Percentiles rank a stretch among this genome's conserved stretches.
Conservation (phyloP, 805 yeast genomes). For the Candida andamanensis region DNA sequence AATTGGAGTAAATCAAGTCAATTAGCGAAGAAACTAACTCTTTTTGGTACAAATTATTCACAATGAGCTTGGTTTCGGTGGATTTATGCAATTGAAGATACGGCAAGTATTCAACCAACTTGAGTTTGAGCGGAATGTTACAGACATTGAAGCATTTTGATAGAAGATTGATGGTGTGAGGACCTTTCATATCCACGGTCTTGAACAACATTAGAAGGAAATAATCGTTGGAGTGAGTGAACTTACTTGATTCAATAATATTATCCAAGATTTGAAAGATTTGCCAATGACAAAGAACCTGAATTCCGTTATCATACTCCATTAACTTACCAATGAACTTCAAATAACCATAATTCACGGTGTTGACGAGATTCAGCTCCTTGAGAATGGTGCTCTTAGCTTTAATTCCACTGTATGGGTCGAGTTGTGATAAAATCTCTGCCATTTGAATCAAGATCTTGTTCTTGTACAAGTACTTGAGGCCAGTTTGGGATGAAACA, state of each 20-base stretch:
- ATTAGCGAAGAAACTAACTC: slow-evolving; percentile 5
- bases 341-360: slow-evolving; percentile 74
- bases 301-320: slow-evolving; percentile 54
- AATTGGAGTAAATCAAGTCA: not conserved
- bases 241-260: slow-evolving; percentile 47
- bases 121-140: slow-evolving; percentile 43
- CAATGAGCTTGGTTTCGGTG: slow-evolving; percentile 3
- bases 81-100: slow-evolving; percentile 3
- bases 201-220: slow-evolving; percentile 54
- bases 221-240: slow-evolving; percentile 37
- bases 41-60: slow-evolving; percentile 8
- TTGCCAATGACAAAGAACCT: slow-evolving; percentile 74
- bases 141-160: slow-evolving; percentile 62
- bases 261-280: slow-evolving; percentile 77
- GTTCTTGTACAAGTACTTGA: slow-evolving; percentile 58
- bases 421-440: slow-evolving; percentile 81
- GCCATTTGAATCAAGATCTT: slow-evolving; percentile 85
- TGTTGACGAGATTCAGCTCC: slow-evolving; percentile 49
- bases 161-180: slow-evolving; percentile 32
- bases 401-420: slow-evolving; percentile 69
- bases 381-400: slow-evolving; percentile 75
- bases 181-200: slow-evolving; percentile 3
- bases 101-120: slow-evolving; percentile 5
- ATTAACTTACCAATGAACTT: slow-evolving; percentile 72
- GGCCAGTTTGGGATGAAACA: slow-evolving; percentile 60